Evolutionary conservation across 192 early-diverging fungal genomes (phyloP).

Genomic region (Jimgerdemannia lactiflua): DNA sequence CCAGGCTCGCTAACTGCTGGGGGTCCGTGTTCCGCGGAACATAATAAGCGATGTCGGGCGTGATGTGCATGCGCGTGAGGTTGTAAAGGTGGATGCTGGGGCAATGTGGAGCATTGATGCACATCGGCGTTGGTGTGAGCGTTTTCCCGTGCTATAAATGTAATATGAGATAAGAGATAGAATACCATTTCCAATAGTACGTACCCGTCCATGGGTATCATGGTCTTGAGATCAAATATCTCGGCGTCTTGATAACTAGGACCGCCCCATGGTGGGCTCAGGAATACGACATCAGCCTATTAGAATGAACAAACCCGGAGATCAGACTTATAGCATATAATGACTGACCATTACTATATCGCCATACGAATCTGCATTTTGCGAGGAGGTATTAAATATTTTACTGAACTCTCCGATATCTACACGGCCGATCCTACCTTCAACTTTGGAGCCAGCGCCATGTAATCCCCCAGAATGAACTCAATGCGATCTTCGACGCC

Average conservation of each 20-base stretch:
- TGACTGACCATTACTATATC: too few relatives aligned
- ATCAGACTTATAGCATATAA: too few relatives aligned
- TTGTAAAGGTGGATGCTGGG: conserved; percentile 61
- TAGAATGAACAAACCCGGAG: conserved; percentile 2
- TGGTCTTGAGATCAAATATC: conserved; percentile 64
- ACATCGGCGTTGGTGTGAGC: too few relatives aligned
- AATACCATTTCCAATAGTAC: conserved; percentile 3
- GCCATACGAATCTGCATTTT: too few relatives aligned
- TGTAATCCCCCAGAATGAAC: conserved; percentile 90
- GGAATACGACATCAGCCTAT: conserved; percentile 84
- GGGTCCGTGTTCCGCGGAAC: conserved; percentile 81
- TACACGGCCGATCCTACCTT: conserved; percentile 27
- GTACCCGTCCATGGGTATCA: conserved; percentile 77
- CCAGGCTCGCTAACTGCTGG: conserved; percentile 59
- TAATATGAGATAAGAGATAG: too few relatives aligned
- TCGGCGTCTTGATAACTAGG: conserved; percentile 65
- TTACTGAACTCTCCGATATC: not conserved
- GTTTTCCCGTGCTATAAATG: too few relatives aligned
- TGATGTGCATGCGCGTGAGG: conserved; percentile 53
- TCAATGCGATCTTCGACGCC: conserved; percentile 90
- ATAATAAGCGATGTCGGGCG: conserved; percentile 79
- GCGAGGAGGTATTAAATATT: conserved; percentile 9
- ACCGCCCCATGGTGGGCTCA: conserved; percentile 97
- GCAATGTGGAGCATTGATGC: not conserved
- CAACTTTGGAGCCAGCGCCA: conserved; percentile 66